Evolutionary conservation across 2,329 filamentous ascomycete genomes (phyloP).

Genomic region (Aspergillus novoparasiticus): DNA sequence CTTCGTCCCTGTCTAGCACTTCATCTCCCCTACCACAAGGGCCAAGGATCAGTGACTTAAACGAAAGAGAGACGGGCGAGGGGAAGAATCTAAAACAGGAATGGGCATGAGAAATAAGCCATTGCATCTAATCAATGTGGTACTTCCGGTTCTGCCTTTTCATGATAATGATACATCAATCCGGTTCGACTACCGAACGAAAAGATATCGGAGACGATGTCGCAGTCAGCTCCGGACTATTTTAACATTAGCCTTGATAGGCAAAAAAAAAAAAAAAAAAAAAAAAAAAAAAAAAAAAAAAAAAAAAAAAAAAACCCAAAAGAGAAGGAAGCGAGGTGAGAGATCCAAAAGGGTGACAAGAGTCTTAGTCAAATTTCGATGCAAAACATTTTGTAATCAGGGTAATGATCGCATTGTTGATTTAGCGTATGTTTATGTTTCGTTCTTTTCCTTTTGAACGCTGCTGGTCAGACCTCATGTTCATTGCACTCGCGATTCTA

Average conservation of each 20-base stretch:
- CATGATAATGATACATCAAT: background rate
- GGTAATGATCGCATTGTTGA: background rate
- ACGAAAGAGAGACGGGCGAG: background rate
- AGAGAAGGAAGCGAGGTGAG: background rate
- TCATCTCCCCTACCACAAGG: conserved; percentile 4
- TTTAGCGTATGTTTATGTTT: background rate
- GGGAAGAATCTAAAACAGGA: conserved; percentile 59
- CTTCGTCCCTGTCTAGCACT: conserved; percentile 4
- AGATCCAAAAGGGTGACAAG: background rate
- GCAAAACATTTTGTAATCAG: background rate
- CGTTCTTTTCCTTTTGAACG: background rate
- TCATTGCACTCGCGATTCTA: background rate
- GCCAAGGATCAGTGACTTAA: background rate
- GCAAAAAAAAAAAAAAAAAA: background rate
- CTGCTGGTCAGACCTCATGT: conserved; percentile 6
- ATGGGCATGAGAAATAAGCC: conserved; percentile 64
- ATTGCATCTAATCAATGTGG: background rate
- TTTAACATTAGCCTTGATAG: background rate
- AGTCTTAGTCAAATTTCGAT: background rate
- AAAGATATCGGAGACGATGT: background rate
- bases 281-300: background rate
- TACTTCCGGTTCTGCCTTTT: background rate
- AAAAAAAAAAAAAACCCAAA: background rate
- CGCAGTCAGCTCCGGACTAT: background rate
- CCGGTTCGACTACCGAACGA: background rate